Evolutionary conservation across 2,329 filamentous ascomycete species (phyloP).

Genomic region (Parastagonospora avenae): DNA sequence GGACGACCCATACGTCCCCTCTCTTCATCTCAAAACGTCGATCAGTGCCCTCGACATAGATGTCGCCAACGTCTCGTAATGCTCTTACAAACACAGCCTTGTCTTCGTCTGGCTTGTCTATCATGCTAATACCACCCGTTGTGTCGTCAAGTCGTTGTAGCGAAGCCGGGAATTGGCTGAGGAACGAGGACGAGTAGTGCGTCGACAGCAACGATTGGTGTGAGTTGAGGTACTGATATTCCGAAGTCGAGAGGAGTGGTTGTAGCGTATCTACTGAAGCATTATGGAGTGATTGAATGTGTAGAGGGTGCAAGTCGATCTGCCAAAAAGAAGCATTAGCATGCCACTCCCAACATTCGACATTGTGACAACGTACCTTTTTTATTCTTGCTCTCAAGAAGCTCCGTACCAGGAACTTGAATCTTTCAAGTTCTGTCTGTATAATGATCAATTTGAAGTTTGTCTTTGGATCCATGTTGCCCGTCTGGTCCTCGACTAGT

Average conservation of each 20-base stretch:
- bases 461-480: conserved; percentile 83
- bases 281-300: conserved; percentile 65
- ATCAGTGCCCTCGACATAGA: conserved; percentile 65
- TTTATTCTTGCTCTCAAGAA: conserved; percentile 83
- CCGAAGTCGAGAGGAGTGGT: conserved; percentile 69
- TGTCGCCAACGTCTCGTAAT: conserved; percentile 64
- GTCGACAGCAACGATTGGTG: conserved; percentile 84
- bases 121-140: conserved; percentile 87
- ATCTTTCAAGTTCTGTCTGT: conserved; percentile 93
- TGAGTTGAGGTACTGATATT: conserved; percentile 80
- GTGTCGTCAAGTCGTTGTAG: conserved; percentile 90
- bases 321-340: conserved; percentile 34
- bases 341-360: background rate
- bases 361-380: conserved; percentile 63
- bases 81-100: conserved; percentile 83
- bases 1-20: conserved; percentile 63
- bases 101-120: conserved; percentile 83
- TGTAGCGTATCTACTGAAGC: conserved; percentile 56
- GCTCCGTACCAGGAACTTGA: conserved; percentile 86
- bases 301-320: conserved; percentile 78
- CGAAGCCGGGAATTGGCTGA: conserved; percentile 77
- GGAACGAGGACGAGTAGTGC: conserved; percentile 85
- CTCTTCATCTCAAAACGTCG: conserved; percentile 52
- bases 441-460: conserved; percentile 94
- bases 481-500: conserved; percentile 66